Evolutionary conservation across 2,329 filamentous ascomycete species (phyloP), one percentile per base, ranked within the genome.

Genomic region (Boeremia exigua): DNA sequence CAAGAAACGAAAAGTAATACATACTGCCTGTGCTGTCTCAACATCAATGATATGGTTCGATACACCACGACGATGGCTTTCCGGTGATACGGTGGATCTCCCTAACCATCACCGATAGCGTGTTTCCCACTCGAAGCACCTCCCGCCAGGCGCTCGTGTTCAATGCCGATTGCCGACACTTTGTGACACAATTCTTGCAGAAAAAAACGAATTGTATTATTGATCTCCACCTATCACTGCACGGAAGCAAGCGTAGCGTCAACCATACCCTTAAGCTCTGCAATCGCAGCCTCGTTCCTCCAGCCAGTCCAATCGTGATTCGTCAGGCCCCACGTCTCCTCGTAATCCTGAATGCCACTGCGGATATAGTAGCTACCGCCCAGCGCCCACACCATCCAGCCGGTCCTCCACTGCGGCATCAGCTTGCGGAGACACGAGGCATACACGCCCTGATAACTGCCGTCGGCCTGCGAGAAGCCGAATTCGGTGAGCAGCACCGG

Each of bases 401-500:
- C 85, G 30, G 80, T 80, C 62, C 86, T 82, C 68, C 86, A 86
- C 37, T 72, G 68, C 44, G 79, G 72, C 75, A 86, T 79, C 53
- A 85, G 84, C 10, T 76, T 78, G 5, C 79, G 73, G 32, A 87
- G 64, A 60, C 84, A 87, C 9, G 74, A 72, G 40, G 85, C 76
- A 64, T 86, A 86, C 1, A 65, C 67, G 48, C 75, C 65, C 40
- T 84, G 82, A 38, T 77, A 75, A 14, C 79, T 79, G 73, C 80
- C 79, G 53, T 78, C 80, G 40, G 82, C 53, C 36, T 73, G 65
- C 1, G 52, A 56, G 27, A 67, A 84, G 28, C 85, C 84, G 61
- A 87, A 87, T 75, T 87, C 85, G 51, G 81, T 83, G 38, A 87
- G 69, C 44, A 85, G 77, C n/a, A 86, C 71, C 2, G 84, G 84